Base-by-base conservation (phyloP, 164 flowering plant genomes). In the Stephania yunnanensis region DNA sequence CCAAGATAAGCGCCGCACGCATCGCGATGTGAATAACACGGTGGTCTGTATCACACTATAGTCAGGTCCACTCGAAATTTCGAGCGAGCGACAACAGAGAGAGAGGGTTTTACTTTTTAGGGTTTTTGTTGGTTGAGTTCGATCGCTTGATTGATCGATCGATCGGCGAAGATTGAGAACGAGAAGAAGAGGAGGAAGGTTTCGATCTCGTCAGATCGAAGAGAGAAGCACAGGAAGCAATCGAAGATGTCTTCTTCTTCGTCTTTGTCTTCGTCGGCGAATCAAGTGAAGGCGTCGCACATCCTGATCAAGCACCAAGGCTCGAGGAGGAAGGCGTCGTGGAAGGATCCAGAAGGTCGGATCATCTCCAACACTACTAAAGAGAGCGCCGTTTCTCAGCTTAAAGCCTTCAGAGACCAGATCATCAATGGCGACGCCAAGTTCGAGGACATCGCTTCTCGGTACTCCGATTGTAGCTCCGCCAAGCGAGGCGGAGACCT, bases 401-500 rank as follows among this genome's bases (percentile, higher is more conserved):
- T 95, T 74, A 87, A 82, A 46, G 68, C 85, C 71, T 61, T 95
- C 74, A 86, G 91, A 29, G 92, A 87, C 0, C 92, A 91, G 67
- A 90, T 93, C 81, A 78, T 90, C 68, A 78, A 89, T 29, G 99
- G 97, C 46, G 86, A 89, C 25, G 85, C 89, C 46, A 85, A 86
- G 79, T 95, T 93, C 80, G 87, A 83, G 53, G 98, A 92, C 20
- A 53, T 93, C 69, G 98, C 98, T 68, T 17, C 91, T 68, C 79
- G 87, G 8, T 46, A 80, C 83, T 92, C 98, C 65, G 97, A 95
- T 76, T 95, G 99, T 79, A 91, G 90, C 89, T 95, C 99, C 20
- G 99, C 98, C 75, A 92, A 95, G 74, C 99, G 99, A 75, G 97
- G 98, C 76, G 99, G 98, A 53, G 97, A 95, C 88, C 93, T 95